A percentile compares a stretch with the other conserved stretches of the same genome.
These are phyloP conservation scores for Rosellinia necatrix DNA, from an alignment of 2,329 filamentous ascomycete species.

Conservation along the genomic window DNA sequence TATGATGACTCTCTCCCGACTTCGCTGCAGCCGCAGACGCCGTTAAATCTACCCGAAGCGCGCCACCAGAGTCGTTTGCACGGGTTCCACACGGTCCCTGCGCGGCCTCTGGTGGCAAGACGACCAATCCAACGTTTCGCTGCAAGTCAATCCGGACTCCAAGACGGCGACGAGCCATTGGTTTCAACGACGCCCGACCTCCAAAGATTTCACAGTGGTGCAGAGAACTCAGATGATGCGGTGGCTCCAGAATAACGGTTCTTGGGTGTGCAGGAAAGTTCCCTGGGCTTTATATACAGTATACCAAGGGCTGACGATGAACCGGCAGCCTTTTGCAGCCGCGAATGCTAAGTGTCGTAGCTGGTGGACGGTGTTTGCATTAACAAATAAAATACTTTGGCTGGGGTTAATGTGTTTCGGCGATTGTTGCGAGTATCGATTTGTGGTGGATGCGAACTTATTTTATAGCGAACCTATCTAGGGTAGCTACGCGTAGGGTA, in stretches of 20 bases:
- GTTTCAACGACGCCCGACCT: constrained; percentile 51
- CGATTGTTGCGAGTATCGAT: too few relatives aligned
- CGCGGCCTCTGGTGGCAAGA: constrained; percentile 23
- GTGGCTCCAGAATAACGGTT: constrained; percentile 41
- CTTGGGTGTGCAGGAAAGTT: constrained; percentile 16
- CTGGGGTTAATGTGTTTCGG: too few relatives aligned
- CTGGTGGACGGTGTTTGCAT: too few relatives aligned
- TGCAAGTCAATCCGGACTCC: constrained; percentile 17
- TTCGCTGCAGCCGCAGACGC: constrained; percentile 54
- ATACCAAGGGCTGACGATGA: neutral
- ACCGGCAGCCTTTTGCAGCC: too few relatives aligned
- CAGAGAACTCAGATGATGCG: constrained; percentile 53
- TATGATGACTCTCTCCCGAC: constrained; percentile 54
- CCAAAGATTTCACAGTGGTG: constrained; percentile 52
- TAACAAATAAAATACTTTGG: too few relatives aligned
- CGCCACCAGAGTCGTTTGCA: constrained; percentile 51
- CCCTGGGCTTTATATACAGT: neutral
- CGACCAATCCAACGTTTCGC: constrained; percentile 20
- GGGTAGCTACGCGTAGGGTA: too few relatives aligned
- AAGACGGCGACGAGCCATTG: constrained; percentile 42
- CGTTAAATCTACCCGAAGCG: constrained; percentile 53
- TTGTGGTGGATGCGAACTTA: too few relatives aligned
- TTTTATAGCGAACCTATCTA: too few relatives aligned
- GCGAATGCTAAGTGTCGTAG: too few relatives aligned
- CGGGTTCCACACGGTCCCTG: constrained; percentile 51